phyloP scores from a whole-genome alignment of 768 basidiomycete genomes.

The Lactarius deliciosus region DNA sequence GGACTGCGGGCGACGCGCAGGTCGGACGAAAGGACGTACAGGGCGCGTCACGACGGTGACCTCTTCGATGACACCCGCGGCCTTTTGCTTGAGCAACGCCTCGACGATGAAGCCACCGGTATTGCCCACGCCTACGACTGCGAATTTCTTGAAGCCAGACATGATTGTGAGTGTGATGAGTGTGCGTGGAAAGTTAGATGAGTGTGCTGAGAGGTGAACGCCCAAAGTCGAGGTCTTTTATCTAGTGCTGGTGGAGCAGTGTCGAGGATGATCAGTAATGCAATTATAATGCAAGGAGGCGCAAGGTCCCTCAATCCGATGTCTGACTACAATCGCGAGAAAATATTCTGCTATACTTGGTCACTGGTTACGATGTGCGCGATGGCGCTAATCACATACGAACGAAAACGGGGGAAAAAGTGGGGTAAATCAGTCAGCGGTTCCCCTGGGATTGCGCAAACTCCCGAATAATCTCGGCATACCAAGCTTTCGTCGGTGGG shows the following conservation, averaged over 20 bases:
- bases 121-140: conserved; percentile 28
- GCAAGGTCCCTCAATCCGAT: not conserved
- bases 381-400: too few species aligned
- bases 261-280: not conserved
- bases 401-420: too few species aligned
- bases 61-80: conserved; percentile 16
- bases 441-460: not conserved
- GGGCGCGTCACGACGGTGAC: conserved; percentile 26
- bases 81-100: conserved; percentile 28
- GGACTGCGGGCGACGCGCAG: not conserved
- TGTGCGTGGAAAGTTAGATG: not conserved
- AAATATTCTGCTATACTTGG: not conserved
- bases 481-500: not conserved
- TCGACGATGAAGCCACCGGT: conserved; percentile 27
- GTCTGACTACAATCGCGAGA: not conserved
- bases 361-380: not conserved
- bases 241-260: not conserved
- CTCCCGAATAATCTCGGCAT: not conserved
- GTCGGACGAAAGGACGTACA: conserved; percentile 9
- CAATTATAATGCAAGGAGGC: not conserved
- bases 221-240: not conserved
- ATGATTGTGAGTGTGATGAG: conserved; percentile 6
- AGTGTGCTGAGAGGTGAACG: not conserved
- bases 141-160: conserved; percentile 26
- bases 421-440: not conserved